These are phyloP conservation scores for Leishmania tarentolae DNA, from an alignment of 208 protist species.

Conservation along the genomic window DNA sequence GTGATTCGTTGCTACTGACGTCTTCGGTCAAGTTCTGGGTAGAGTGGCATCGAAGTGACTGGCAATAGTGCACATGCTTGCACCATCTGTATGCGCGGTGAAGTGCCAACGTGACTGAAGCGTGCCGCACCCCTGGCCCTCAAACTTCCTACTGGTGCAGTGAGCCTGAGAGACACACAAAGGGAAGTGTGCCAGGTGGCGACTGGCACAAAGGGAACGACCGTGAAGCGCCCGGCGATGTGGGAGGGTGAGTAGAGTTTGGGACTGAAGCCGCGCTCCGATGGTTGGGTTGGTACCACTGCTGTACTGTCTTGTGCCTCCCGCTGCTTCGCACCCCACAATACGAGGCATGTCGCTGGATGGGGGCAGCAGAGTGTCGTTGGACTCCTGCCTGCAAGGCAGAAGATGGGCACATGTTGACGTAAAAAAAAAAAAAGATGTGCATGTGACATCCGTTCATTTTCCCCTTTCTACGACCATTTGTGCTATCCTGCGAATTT, in stretches of 20 bases:
- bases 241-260: not conserved
- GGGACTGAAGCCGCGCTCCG: not conserved
- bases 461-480: not conserved
- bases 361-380: not conserved
- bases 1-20: not conserved
- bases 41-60: not conserved
- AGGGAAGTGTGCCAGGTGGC: not conserved
- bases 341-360: not conserved
- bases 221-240: not conserved
- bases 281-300: not conserved
- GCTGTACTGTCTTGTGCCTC: not conserved
- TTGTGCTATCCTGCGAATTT: not conserved
- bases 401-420: not conserved
- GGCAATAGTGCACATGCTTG: not conserved
- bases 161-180: not conserved
- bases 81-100: too few relatives aligned
- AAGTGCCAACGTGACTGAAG: not conserved
- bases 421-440: not conserved
- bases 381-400: not conserved
- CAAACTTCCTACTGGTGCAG: not conserved
- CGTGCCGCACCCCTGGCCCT: not conserved
- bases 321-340: not conserved
- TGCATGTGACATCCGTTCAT: too few relatives aligned
- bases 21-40: not conserved
- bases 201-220: not conserved